Evolutionary conservation across 148 eudicot species (phyloP).

Genomic region (Amaranthus cruentus): DNA sequence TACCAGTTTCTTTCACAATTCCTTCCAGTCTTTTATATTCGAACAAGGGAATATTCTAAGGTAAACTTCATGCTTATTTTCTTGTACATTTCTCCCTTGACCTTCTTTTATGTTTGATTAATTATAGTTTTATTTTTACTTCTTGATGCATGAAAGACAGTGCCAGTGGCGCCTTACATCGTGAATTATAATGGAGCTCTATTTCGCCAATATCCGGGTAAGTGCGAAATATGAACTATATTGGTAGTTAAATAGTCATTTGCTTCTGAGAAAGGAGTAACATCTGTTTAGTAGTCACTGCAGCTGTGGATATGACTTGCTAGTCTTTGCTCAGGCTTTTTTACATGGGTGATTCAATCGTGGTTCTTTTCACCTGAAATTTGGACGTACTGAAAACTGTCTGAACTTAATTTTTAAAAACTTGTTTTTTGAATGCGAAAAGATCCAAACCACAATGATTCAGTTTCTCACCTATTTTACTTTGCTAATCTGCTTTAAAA

Average conservation of each 20-base stretch:
- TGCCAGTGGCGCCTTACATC: slow-evolving; percentile 89
- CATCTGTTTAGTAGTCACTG: background rate
- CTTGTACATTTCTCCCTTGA: background rate
- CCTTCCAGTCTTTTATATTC: slow-evolving; percentile 79
- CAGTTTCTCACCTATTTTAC: background rate
- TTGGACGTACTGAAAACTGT: too few relatives aligned
- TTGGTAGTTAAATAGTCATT: background rate
- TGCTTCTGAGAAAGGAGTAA: background rate
- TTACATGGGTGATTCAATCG: background rate
- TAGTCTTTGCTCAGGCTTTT: background rate
- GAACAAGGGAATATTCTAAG: slow-evolving; percentile 97
- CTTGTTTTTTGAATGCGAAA: too few relatives aligned
- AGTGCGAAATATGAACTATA: slow-evolving; percentile 13
- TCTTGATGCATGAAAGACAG: slow-evolving; percentile 62
- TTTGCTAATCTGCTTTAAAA: background rate
- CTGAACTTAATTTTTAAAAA: too few relatives aligned
- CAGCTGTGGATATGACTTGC: background rate
- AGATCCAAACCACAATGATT: background rate
- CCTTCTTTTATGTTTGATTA: slow-evolving; percentile 16
- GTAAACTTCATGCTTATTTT: slow-evolving; percentile 31
- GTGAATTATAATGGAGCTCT: slow-evolving; percentile 94
- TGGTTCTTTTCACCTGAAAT: too few relatives aligned
- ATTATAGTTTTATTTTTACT: slow-evolving; percentile 7
- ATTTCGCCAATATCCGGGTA: slow-evolving; percentile 98
- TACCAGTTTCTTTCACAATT: slow-evolving; percentile 94